Evolutionary conservation across 441 rosid genomes (phyloP).

Genomic region (Metrosideros polymorpha): DNA sequence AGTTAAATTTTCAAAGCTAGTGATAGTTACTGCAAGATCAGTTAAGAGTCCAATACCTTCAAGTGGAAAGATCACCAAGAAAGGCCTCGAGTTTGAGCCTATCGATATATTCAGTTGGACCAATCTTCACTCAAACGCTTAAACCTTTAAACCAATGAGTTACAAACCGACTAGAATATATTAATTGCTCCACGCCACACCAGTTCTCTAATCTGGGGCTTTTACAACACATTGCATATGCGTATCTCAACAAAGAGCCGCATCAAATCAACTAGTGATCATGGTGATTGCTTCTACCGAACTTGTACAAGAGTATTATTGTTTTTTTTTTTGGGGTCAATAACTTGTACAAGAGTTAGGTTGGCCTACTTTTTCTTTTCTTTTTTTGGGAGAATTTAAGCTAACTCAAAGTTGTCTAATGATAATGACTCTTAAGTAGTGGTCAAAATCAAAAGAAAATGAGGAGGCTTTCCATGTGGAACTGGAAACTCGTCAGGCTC

Average conservation of each 20-base stretch:
- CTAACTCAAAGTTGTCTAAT: neutral
- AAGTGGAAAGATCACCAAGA: rapidly evolving
- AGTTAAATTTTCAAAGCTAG: neutral
- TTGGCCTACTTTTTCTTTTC: neutral
- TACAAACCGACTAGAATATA: rapidly evolving
- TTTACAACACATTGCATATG: rapidly evolving
- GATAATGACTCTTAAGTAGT: neutral
- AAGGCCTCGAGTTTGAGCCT: rapidly evolving
- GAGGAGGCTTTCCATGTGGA: neutral
- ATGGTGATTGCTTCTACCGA: neutral
- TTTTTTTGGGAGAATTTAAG: neutral
- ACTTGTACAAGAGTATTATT: neutral
- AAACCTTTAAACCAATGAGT: rapidly evolving
- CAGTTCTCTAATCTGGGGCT: rapidly evolving
- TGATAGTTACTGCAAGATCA: neutral
- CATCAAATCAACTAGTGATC: neutral
- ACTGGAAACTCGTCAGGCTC: no score
- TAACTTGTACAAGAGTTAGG: neutral
- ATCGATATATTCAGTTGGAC: rapidly evolving
- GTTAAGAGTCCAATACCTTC: no score
- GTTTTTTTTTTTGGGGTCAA: no score
- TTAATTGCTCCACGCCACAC: rapidly evolving
- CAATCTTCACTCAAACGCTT: rapidly evolving
- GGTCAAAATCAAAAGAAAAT: neutral
- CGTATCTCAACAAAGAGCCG: neutral